Evolutionary conservation across 345 rosid species (phyloP), one percentile per base, ranked within the genome.

Genomic region (Eutrema japonicum): DNA sequence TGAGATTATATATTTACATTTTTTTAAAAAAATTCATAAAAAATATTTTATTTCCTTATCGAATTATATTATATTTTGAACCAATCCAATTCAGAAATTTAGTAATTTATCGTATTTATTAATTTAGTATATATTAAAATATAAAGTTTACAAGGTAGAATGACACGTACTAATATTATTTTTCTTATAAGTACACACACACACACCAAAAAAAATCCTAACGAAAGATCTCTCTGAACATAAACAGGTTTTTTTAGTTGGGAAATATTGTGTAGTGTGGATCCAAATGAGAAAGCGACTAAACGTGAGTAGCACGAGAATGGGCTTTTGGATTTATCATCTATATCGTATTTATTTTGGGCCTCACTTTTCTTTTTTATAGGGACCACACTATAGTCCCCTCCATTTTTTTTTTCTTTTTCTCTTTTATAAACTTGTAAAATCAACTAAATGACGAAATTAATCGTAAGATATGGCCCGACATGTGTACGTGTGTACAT

Each of bases 211-310:
- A 4, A 36, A 62, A 38, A 38, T 5, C 16, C 5, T 63, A 53
- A 45, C 38, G 27, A 64, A 54, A 73, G 33, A 13, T 73, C 50
- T 64, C 48, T 66, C 43, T 74, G 57, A 7, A 2, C 57, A 56
- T 52, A 30, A 14, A 46, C 18, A 64, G 43, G 4, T 18, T 32
- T 18, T 53, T 52, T n/a, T 33, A 64, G 77, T 72, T 57, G 43
- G 46, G 37, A 49, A 74, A 48, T 40, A 57, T 57, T 66, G 53
- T 14, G 27, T 38, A 36, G 49, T 68, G 69, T 68, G 78, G 74
- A 60, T 68, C 68, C 78, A 75, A 75, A 60, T 51, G 72, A 12
- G 80, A 80, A 46, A 66, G 80, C 80, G 80, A 77, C 80, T 56
- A 33, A 77, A 77, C 76, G 12, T 22, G 72, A 64, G 61, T 63